A percentile compares a stretch with the other conserved stretches of the same genome.
Conservation (phyloP, 2,329 filamentous ascomycete species). For the Penicillium rolfsii region DNA sequence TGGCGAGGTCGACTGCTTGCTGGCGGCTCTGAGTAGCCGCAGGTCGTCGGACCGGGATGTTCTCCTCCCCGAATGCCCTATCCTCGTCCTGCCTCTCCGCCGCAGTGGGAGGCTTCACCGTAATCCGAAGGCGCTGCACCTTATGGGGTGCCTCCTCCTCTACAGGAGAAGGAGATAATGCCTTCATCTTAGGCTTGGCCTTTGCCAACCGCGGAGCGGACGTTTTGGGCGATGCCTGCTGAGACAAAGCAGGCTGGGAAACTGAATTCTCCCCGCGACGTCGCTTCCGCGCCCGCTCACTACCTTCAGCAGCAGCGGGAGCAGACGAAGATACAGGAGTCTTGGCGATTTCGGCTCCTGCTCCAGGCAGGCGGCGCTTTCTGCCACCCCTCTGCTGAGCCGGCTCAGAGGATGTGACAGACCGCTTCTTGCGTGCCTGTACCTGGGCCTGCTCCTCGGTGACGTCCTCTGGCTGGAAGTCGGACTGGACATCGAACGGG, state of each 20-base stretch:
- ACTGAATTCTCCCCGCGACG: slow-evolving; percentile 3
- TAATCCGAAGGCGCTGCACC: slow-evolving; percentile 21
- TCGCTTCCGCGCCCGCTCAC: slow-evolving; percentile 5
- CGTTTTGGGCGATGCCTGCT: slow-evolving; percentile 4
- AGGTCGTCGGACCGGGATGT: neutral
- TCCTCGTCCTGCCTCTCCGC: slow-evolving; percentile 4
- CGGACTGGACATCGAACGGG: slow-evolving; percentile 8
- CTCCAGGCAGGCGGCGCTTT: slow-evolving; percentile 16
- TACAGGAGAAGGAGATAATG: neutral
- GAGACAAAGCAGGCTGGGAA: slow-evolving; percentile 8
- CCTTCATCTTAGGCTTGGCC: slow-evolving; percentile 5
- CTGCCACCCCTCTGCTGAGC: slow-evolving; percentile 13
- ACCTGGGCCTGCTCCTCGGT: slow-evolving; percentile 15
- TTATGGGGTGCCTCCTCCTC: slow-evolving; percentile 11
- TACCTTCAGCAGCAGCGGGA: neutral
- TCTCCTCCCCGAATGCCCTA: neutral
- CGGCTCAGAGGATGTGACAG: neutral
- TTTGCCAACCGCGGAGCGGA: neutral
- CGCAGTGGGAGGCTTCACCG: slow-evolving; percentile 19
- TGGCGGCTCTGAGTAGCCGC: neutral
- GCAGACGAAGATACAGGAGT: neutral
- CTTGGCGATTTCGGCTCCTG: neutral
- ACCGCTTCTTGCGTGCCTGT: slow-evolving; percentile 9
- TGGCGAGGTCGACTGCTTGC: neutral
- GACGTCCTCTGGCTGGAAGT: slow-evolving; percentile 21